Conservation (phyloP, 495 filamentous ascomycete genomes). For the Aspergillus bridgeri region DNA sequence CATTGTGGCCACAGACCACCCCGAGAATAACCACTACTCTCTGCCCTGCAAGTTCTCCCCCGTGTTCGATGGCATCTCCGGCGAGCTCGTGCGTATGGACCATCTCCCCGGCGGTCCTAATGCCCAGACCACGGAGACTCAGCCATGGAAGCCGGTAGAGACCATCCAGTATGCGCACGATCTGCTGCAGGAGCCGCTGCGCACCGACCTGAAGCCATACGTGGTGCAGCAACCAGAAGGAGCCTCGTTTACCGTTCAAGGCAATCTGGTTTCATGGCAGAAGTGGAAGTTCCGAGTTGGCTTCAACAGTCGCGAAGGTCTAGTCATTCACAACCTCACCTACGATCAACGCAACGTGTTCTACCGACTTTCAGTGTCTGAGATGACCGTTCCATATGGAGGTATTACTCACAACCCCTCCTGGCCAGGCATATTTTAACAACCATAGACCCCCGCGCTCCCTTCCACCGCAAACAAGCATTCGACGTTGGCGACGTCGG, state of each 20-base stretch:
- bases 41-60: constrained; percentile 76
- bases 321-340: constrained; percentile 60
- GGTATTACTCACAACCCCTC: constrained; percentile 19
- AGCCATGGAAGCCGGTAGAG: constrained; percentile 49
- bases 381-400: constrained; percentile 71
- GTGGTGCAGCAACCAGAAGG: constrained; percentile 76
- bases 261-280: constrained; percentile 54
- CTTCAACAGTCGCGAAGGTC: constrained; percentile 62
- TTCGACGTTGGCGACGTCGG: constrained; percentile 71
- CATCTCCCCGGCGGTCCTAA: constrained; percentile 41
- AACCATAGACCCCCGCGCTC: constrained; percentile 56
- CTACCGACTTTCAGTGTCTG: constrained; percentile 70
- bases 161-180: constrained; percentile 49
- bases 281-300: constrained; percentile 67
- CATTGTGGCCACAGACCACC: constrained; percentile 35
- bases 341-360: constrained; percentile 70
- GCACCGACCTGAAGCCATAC: constrained; percentile 70
- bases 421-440: constrained; percentile 7
- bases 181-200: constrained; percentile 33
- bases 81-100: constrained; percentile 58
- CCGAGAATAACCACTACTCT: constrained; percentile 69
- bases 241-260: constrained; percentile 56
- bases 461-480: constrained; percentile 68
- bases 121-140: constrained; percentile 28
- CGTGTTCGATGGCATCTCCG: constrained; percentile 62